Conservation (phyloP, 768 basidiomycete species). For the Boletellus emodensis region DNA sequence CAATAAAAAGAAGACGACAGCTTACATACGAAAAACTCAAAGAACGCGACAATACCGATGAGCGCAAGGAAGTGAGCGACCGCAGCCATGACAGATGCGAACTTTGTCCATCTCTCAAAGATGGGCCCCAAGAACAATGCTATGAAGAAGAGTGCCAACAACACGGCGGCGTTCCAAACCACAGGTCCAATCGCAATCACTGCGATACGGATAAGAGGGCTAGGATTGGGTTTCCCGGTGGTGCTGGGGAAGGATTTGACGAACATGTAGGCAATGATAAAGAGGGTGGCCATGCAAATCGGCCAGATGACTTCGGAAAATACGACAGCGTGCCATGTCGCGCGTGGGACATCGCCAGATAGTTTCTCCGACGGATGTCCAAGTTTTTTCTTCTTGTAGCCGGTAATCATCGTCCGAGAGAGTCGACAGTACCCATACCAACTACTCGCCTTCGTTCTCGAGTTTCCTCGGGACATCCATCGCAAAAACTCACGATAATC, state of each 20-base stretch:
- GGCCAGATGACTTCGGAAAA: conserved; percentile 83
- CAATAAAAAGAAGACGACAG: conserved; percentile 29
- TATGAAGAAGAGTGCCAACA: conserved; percentile 81
- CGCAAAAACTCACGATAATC: conserved; percentile 98
- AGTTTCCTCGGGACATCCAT: conserved; percentile 99
- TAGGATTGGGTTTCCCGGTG: conserved; percentile 63
- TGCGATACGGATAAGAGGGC: conserved; percentile 83
- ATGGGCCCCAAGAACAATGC: conserved; percentile 93
- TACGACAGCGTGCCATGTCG: conserved; percentile 79
- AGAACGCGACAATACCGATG: conserved; percentile 82
- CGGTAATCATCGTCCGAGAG: conserved; percentile 95
- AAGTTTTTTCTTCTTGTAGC: conserved; percentile 98
- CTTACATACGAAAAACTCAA: conserved; percentile 87
- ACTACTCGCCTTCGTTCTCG: conserved; percentile 91
- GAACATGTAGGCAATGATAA: conserved; percentile 86
- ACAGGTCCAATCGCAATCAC: conserved; percentile 90
- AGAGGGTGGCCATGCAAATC: conserved; percentile 68
- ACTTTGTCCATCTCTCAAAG: conserved; percentile 79
- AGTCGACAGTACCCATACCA: conserved; percentile 99
- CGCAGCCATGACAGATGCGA: conserved; percentile 90
- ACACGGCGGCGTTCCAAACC: conserved; percentile 89
- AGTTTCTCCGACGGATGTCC: conserved; percentile 98
- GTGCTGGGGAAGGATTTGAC: conserved; percentile 83
- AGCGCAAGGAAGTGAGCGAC: conserved; percentile 81
- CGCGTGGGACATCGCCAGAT: conserved; percentile 90